These are phyloP conservation scores for Ophiostoma populinum DNA, from an alignment of 2,329 filamentous ascomycete genomes.

Conservation along the genomic window DNA sequence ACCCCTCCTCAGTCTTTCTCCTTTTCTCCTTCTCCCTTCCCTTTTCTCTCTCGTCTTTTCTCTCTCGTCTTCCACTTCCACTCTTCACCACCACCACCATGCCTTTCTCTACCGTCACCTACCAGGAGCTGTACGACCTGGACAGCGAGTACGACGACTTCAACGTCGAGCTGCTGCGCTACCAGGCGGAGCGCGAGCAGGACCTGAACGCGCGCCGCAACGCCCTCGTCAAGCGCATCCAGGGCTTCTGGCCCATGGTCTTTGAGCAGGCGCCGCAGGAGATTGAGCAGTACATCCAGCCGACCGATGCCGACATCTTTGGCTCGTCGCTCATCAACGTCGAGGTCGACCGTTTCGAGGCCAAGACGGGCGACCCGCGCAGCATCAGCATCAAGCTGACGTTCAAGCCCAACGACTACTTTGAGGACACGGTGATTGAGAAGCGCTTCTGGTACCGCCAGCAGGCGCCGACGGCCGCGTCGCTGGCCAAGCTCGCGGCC, in stretches of 20 bases:
- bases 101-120: constrained; percentile 28
- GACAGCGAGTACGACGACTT: constrained; percentile 73
- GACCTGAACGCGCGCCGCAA: constrained; percentile 64
- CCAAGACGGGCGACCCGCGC: constrained; percentile 48
- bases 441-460: constrained; percentile 81
- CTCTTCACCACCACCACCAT: neutral
- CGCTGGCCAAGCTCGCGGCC: neutral
- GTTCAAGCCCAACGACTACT: constrained; percentile 68
- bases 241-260: constrained; percentile 89
- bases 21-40: too few relatives aligned
- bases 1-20: neutral
- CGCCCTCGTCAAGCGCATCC: constrained; percentile 52
- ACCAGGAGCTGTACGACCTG: constrained; percentile 62
- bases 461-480: neutral
- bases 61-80: neutral
- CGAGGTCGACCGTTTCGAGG: constrained; percentile 65
- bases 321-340: constrained; percentile 49
- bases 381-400: constrained; percentile 62
- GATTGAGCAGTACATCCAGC: constrained; percentile 76
- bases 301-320: constrained; percentile 59
- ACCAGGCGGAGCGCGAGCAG: constrained; percentile 46
- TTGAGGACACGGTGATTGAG: constrained; percentile 59
- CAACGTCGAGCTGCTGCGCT: constrained; percentile 70
- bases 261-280: constrained; percentile 74
- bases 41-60: neutral